Conservation (phyloP, 805 yeast genomes). For the Suhomyces sp. region DNA sequence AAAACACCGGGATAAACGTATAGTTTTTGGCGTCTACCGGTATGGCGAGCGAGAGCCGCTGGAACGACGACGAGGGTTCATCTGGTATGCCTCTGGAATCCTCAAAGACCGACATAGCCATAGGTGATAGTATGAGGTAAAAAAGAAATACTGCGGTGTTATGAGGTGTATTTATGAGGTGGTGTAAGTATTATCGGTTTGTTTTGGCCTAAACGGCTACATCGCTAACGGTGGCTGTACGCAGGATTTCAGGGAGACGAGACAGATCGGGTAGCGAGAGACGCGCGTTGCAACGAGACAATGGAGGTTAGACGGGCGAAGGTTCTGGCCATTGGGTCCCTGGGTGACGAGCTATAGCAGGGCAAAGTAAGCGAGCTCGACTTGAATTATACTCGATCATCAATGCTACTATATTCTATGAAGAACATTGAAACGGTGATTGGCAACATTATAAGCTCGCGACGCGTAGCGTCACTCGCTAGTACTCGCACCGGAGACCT, state of each 20-base stretch:
- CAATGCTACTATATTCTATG: too few species aligned
- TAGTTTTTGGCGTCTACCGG: constrained; percentile 27
- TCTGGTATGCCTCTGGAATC: background rate
- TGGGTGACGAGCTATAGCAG: background rate
- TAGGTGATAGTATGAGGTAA: background rate
- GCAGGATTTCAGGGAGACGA: background rate
- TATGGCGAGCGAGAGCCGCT: constrained; percentile 23
- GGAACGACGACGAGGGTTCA: constrained; percentile 10
- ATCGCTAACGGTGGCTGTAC: background rate
- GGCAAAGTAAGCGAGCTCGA: too few species aligned
- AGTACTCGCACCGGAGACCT: background rate
- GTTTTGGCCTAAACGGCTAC: background rate
- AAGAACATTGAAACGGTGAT: too few species aligned
- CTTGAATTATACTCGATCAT: too few species aligned
- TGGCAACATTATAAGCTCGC: background rate
- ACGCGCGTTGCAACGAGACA: background rate
- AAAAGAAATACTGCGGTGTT: background rate
- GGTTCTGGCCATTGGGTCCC: background rate
- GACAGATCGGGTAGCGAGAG: background rate
- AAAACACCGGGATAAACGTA: constrained; percentile 23
- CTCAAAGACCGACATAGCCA: background rate
- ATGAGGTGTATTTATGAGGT: background rate
- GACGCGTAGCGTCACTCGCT: background rate
- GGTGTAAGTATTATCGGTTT: background rate
- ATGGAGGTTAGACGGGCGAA: background rate